Base-by-base conservation (phyloP, 2,329 filamentous ascomycete species). In the Alternaria dauci region DNA sequence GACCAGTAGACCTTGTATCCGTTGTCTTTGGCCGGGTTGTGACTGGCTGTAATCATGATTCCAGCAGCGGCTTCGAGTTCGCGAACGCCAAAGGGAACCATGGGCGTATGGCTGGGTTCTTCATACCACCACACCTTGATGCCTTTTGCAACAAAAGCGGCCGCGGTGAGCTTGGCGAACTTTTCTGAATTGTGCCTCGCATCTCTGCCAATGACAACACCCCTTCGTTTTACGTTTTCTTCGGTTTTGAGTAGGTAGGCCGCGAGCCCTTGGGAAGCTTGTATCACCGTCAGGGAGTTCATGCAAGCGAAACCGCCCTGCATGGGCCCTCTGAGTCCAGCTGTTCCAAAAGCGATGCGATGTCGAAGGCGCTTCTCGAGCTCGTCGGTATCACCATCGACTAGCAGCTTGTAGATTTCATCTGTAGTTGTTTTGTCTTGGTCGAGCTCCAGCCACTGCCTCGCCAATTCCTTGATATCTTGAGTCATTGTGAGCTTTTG, bases 1-100 rank as follows among this genome's bases (percentile, higher is more conserved):
- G 80, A 81, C 80, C 86, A 88, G 77, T 89, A 90, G 8, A 90
- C 88, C 77, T 90, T 90, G 77, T 89, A 89, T 20, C 88, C 88
- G 70, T 89, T 89, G 71, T 89, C 87, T 66, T 84, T 80, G 46
- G 86, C 84, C 14, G 87, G 87, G 66, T 90, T 89, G 74, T 89
- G 87, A 69, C 86, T 88, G 32, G 88, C 88, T 14, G 88, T 90
- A 38, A 90, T 83, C 87, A 90, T 89, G 30, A 90, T 80, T 20
- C 88, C 88, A 43, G 86, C 87, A 4, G 81, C 83, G 32, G 87
- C 86, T 38, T 79, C 75, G 55, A 86, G 79, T 55, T 83, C 75
- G 7, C 79, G 80, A 32, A 90, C 84, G 3, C 84, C 84, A 71
- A 88, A 90, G 1, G 88, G 86, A 8, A 90, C 87, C 52, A 88